Percentiles rank a stretch among this genome's conserved stretches.
Conservation (phyloP, 768 basidiomycete species). For the Podaxis sp. region DNA sequence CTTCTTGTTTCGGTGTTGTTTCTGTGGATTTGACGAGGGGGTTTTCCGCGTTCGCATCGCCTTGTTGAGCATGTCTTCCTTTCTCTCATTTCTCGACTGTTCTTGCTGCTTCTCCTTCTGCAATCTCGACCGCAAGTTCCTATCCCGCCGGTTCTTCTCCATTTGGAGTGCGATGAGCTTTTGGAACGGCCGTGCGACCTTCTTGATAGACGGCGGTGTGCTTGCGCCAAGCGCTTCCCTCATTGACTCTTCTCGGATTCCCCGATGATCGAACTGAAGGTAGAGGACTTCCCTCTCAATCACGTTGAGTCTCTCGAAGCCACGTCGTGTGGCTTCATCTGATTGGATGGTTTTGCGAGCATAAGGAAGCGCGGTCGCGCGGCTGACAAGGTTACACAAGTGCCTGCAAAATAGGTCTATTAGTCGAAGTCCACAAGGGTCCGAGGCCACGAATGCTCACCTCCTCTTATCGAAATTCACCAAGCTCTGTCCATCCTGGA, state of each 20-base stretch:
- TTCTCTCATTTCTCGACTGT: conserved; percentile 67
- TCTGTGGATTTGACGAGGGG: conserved; percentile 45
- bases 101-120: conserved; percentile 77
- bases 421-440: background rate
- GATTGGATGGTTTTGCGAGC: conserved; percentile 43
- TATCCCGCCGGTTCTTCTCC: conserved; percentile 83
- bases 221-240: conserved; percentile 51
- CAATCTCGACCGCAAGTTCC: conserved; percentile 61
- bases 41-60: conserved; percentile 66
- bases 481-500: conserved; percentile 54
- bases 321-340: conserved; percentile 59
- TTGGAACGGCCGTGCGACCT: conserved; percentile 64
- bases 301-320: conserved; percentile 73
- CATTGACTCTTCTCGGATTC: conserved; percentile 73
- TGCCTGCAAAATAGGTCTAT: conserved; percentile 42
- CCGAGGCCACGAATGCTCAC: conserved; percentile 30
- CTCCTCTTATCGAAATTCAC: conserved; percentile 84
- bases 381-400: conserved; percentile 61
- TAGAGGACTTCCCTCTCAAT: conserved; percentile 67
- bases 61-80: conserved; percentile 72
- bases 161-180: conserved; percentile 61
- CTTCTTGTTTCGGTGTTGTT: conserved; percentile 84
- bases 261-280: conserved; percentile 67
- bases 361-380: conserved; percentile 43
- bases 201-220: conserved; percentile 49